Evolutionary conservation across 1,284 basidiomycete genomes (phyloP).

Genomic region (Gymnopus androsaceus): DNA sequence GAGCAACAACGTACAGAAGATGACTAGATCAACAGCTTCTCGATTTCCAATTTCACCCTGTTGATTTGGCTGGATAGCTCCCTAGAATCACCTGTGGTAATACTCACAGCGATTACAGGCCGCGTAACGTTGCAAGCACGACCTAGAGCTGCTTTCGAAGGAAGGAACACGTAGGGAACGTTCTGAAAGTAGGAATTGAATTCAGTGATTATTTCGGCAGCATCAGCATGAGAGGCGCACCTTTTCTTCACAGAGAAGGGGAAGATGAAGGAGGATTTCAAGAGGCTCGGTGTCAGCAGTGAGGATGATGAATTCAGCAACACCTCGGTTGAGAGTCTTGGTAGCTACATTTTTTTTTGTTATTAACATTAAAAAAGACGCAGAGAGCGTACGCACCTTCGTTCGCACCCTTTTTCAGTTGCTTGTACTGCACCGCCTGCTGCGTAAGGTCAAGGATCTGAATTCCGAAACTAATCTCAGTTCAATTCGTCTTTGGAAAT

Average conservation of each 20-base stretch:
- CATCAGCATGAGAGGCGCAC: slow-evolving; percentile 36
- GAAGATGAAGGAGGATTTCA: slow-evolving; percentile 96
- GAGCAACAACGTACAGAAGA: neutral
- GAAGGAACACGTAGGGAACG: slow-evolving; percentile 95
- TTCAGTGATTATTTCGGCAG: slow-evolving; percentile 3
- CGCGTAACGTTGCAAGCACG: slow-evolving; percentile 95
- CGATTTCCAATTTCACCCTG: slow-evolving; percentile 87
- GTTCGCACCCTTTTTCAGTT: slow-evolving; percentile 98
- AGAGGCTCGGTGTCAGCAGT: slow-evolving; percentile 98
- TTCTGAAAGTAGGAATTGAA: slow-evolving; percentile 56
- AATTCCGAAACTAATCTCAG: slow-evolving; percentile 7
- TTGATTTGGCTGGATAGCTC: slow-evolving; percentile 92
- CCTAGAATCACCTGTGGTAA: slow-evolving; percentile 94
- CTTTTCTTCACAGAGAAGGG: slow-evolving; percentile 98
- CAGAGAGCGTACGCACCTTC: slow-evolving; percentile 61
- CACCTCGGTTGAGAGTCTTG: slow-evolving; percentile 98
- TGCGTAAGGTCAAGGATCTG: slow-evolving; percentile 90
- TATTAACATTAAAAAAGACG: neutral
- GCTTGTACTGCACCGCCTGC: slow-evolving; percentile 91
- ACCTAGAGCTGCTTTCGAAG: slow-evolving; percentile 92
- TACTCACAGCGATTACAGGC: slow-evolving; percentile 93
- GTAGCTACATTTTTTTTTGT: slow-evolving; percentile 57
- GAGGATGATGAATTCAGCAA: slow-evolving; percentile 97
- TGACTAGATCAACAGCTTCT: slow-evolving; percentile 56
- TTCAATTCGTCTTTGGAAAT: neutral